phyloP scores from a whole-genome alignment of 495 filamentous ascomycete species.

The Parachaetomium inaequale region DNA sequence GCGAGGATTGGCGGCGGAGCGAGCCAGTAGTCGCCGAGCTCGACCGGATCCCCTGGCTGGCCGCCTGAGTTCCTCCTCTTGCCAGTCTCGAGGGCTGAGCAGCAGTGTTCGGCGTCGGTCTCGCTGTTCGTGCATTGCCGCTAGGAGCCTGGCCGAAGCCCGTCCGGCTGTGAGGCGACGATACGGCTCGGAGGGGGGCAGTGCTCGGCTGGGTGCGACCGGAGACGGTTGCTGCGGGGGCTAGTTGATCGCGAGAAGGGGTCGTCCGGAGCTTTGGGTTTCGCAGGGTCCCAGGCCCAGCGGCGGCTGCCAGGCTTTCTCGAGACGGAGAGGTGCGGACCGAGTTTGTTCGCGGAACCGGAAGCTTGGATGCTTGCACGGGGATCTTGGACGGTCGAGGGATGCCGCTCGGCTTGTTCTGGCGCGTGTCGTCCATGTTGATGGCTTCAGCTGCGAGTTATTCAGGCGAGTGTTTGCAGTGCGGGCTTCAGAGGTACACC shows the following conservation, averaged over 20 bases:
- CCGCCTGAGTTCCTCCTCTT: slow-evolving; percentile 8
- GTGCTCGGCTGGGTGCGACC: slow-evolving; percentile 12
- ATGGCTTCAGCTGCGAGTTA: background rate
- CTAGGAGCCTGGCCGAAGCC: slow-evolving; percentile 8
- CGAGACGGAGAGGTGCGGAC: slow-evolving; percentile 31
- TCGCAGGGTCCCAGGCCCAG: slow-evolving; percentile 23
- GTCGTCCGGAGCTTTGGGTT: slow-evolving; percentile 42
- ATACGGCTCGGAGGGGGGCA: slow-evolving; percentile 21
- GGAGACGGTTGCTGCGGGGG: slow-evolving; percentile 15
- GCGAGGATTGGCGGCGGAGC: slow-evolving; percentile 23
- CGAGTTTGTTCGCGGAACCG: slow-evolving; percentile 29
- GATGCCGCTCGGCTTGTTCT: slow-evolving; percentile 26
- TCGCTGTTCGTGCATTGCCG: slow-evolving; percentile 13
- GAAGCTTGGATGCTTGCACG: slow-evolving; percentile 30
- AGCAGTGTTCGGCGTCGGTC: background rate
- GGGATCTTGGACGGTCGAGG: slow-evolving; percentile 33
- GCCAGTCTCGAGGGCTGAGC: slow-evolving; percentile 5
- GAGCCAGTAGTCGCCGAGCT: slow-evolving; percentile 18
- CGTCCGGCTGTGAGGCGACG: slow-evolving; percentile 25
- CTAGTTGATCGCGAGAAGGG: slow-evolving; percentile 43
- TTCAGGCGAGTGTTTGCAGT: background rate
- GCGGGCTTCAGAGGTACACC: background rate
- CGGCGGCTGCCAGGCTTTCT: slow-evolving; percentile 24
- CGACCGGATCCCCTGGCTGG: slow-evolving; percentile 7
- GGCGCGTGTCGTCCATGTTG: slow-evolving; percentile 37